These are phyloP conservation scores for Wallacemonas collosoma DNA, from an alignment of 208 protist genomes.

Conservation along the genomic window DNA sequence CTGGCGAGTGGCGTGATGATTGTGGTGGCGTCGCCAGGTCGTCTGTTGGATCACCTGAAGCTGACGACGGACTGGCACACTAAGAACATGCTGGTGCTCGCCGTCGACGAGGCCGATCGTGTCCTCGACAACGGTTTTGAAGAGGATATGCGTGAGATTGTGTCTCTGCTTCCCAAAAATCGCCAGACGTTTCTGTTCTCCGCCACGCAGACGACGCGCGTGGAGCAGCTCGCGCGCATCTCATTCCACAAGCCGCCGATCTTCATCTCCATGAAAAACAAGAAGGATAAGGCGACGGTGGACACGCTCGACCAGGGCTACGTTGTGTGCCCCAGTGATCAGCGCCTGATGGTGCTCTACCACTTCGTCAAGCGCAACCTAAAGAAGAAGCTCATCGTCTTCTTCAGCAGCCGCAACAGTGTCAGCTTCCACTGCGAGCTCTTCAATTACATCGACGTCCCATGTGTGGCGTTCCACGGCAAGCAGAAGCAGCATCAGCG, in stretches of 20 bases:
- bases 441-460: slow-evolving; percentile 99
- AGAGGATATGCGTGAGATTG: slow-evolving; percentile 99
- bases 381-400: slow-evolving; percentile 99
- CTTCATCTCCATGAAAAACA: slow-evolving; percentile 97
- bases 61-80: slow-evolving; percentile 97
- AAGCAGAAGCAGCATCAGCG: slow-evolving; percentile 99
- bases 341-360: slow-evolving; percentile 98
- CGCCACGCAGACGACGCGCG: slow-evolving; percentile 99
- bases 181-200: slow-evolving; percentile 99
- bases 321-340: slow-evolving; percentile 95
- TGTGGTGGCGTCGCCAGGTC: slow-evolving; percentile 90
- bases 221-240: slow-evolving; percentile 96
- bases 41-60: slow-evolving; percentile 98
- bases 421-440: slow-evolving; percentile 99
- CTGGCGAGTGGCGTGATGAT: slow-evolving; percentile 90
- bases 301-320: slow-evolving; percentile 98
- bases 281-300: slow-evolving; percentile 91
- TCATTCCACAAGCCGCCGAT: slow-evolving; percentile 94
- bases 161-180: slow-evolving; percentile 96
- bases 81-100: slow-evolving; percentile 96
- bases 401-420: slow-evolving; percentile 97
- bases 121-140: slow-evolving; percentile 98
- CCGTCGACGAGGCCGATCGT: slow-evolving; percentile 99
- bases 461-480: slow-evolving; percentile 99
- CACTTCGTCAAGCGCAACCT: slow-evolving; percentile 99